phyloP scores from a whole-genome alignment of 176 grass and related monocot species.

The Bonia amplexicaulis region DNA sequence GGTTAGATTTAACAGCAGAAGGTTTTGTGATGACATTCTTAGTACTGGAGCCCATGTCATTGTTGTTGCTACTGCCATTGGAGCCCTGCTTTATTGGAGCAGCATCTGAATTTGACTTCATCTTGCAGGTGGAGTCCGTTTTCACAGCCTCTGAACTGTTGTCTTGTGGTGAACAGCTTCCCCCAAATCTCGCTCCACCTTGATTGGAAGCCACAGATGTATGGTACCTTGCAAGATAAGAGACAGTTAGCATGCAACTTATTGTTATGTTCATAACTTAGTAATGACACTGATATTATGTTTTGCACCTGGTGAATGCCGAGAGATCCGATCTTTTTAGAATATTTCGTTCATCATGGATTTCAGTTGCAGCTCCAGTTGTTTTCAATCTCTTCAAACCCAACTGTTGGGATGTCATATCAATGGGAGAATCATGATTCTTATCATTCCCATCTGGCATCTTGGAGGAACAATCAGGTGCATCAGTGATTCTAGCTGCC shows the following conservation, averaged over 20 bases:
- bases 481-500: slow-evolving; percentile 12
- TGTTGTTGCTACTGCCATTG: slow-evolving; percentile 76
- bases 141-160: slow-evolving; percentile 79
- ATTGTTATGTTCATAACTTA: slow-evolving; percentile 30
- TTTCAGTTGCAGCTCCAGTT: slow-evolving; percentile 30
- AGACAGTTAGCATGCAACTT: slow-evolving; percentile 58
- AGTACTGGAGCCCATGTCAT: slow-evolving; percentile 83
- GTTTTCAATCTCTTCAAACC: slow-evolving; percentile 72
- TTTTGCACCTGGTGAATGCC: slow-evolving; percentile 91
- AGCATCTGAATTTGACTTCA: slow-evolving; percentile 52
- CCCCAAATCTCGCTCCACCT: slow-evolving; percentile 35
- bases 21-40: slow-evolving; percentile 58
- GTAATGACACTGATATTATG: slow-evolving; percentile 56
- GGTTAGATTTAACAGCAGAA: slow-evolving; percentile 49
- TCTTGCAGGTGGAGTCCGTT: slow-evolving; percentile 57
- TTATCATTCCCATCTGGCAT: slow-evolving; percentile 49
- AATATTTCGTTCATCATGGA: slow-evolving; percentile 58
- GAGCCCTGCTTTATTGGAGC: slow-evolving; percentile 71
- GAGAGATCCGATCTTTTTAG: slow-evolving; percentile 71
- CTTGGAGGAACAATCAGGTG: slow-evolving; percentile 39
- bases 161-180: slow-evolving; percentile 71
- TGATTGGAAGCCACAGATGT: slow-evolving; percentile 69
- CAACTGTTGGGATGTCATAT: slow-evolving; percentile 51
- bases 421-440: slow-evolving; percentile 16
- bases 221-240: slow-evolving; percentile 84